phyloP scores from a whole-genome alignment of 495 filamentous ascomycete species.

The Aspergillus affinis region DNA sequence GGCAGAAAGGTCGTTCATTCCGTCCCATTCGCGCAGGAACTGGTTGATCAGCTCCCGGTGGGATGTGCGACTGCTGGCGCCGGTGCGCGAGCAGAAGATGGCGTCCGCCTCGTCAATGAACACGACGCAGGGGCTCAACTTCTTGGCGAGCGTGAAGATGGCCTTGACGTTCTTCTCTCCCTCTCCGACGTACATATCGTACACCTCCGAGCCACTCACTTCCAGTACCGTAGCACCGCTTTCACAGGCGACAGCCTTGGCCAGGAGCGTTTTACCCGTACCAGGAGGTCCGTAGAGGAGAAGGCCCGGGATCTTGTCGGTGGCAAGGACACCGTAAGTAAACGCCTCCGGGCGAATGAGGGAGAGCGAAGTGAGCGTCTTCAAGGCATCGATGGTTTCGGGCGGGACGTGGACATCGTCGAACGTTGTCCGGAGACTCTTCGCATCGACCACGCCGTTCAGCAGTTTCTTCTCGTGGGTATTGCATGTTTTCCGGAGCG shows the following conservation, averaged over 20 bases:
- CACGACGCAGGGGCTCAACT: constrained; percentile 88
- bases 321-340: constrained; percentile 89
- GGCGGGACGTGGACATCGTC: constrained; percentile 75
- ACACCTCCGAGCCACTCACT: constrained; percentile 73
- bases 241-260: constrained; percentile 94
- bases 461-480: constrained; percentile 80
- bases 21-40: constrained; percentile 97
- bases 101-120: constrained; percentile 98
- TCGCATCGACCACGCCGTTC: constrained; percentile 75
- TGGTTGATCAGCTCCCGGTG: constrained; percentile 96
- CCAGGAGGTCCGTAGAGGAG: constrained; percentile 94
- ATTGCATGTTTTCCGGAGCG: constrained; percentile 57
- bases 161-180: constrained; percentile 96
- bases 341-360: constrained; percentile 91
- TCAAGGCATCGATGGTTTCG: constrained; percentile 84
- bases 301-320: constrained; percentile 84
- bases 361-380: constrained; percentile 85
- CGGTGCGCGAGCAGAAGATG: constrained; percentile 74
- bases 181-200: constrained; percentile 95
- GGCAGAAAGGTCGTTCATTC: constrained; percentile 78
- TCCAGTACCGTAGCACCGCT: constrained; percentile 83
- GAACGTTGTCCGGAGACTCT: constrained; percentile 83
- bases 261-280: constrained; percentile 92
- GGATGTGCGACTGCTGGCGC: constrained; percentile 53
- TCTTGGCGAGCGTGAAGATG: constrained; percentile 87